A percentile compares a stretch with the other conserved stretches of the same genome.
These are phyloP conservation scores for Streptanthus diversifolius DNA, from an alignment of 345 rosid genomes.

Conservation along the genomic window DNA sequence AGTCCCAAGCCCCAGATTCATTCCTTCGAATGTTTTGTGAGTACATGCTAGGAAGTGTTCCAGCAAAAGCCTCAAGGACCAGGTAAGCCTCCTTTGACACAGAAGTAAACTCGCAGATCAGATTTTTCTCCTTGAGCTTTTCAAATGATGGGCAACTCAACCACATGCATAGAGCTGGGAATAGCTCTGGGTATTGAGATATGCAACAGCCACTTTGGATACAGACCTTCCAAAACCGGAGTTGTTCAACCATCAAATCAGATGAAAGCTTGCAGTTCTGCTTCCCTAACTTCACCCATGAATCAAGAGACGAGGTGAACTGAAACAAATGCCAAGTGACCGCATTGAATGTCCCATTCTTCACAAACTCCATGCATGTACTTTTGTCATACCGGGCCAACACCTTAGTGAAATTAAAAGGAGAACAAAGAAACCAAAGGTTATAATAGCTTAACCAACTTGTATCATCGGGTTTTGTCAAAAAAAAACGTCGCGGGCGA, in stretches of 20 bases:
- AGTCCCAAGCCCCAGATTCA: conserved; percentile 57
- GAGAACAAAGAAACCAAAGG: conserved; percentile 10
- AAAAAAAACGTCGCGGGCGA: neutral
- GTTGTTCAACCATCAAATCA: conserved; percentile 76
- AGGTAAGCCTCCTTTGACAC: conserved; percentile 65
- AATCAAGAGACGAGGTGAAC: conserved; percentile 55
- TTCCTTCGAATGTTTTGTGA: conserved; percentile 32
- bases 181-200: conserved; percentile 62
- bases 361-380: conserved; percentile 51
- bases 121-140: conserved; percentile 52
- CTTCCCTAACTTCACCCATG: conserved; percentile 67
- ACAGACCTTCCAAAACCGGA: conserved; percentile 79
- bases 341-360: conserved; percentile 47
- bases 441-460: neutral
- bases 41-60: conserved; percentile 64
- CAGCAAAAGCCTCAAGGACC: conserved; percentile 73
- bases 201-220: conserved; percentile 61
- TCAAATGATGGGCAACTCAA: conserved; percentile 68
- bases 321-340: conserved; percentile 74
- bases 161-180: conserved; percentile 85
- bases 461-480: conserved; percentile 2
- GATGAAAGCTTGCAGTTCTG: conserved; percentile 66
- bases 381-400: conserved; percentile 64
- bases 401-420: conserved; percentile 43
- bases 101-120: conserved; percentile 60